A percentile compares a stretch with the other conserved stretches of the same genome.
phyloP scores from a whole-genome alignment of 2,329 filamentous ascomycete species.

The Exserohilum rostratum region DNA sequence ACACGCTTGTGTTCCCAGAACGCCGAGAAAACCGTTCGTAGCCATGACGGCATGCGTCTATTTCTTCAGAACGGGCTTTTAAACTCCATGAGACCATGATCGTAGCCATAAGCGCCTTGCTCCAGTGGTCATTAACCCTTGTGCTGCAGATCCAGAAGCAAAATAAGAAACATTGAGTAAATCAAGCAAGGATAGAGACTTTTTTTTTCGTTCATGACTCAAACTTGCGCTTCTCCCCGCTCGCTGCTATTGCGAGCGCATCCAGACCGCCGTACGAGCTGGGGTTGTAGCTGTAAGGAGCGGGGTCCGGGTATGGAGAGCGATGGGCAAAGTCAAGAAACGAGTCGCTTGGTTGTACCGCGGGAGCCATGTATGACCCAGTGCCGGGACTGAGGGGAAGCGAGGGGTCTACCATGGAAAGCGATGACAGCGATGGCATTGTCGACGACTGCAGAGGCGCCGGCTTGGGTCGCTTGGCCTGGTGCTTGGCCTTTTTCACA shows the following conservation, averaged over 20 bases:
- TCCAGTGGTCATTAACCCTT: background rate
- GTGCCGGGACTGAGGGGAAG: conserved; percentile 38
- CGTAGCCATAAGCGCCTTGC: conserved; percentile 21
- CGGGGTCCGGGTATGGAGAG: conserved; percentile 42
- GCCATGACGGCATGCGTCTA: conserved; percentile 51
- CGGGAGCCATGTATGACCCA: conserved; percentile 35
- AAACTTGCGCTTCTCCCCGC: conserved; percentile 47
- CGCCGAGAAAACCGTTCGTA: conserved; percentile 35
- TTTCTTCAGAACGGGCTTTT: conserved; percentile 36
- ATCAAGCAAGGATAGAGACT: conserved; percentile 6
- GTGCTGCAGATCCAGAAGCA: background rate
- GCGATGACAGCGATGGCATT: conserved; percentile 23
- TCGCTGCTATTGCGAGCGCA: conserved; percentile 46
- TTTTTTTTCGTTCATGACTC: too few relatives aligned
- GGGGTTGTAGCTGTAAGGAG: conserved; percentile 31
- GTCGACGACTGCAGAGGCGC: conserved; percentile 39
- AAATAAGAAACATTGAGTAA: conserved; percentile 2
- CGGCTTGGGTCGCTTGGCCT: conserved; percentile 42
- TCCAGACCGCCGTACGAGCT: conserved; percentile 45
- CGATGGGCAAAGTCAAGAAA: conserved; percentile 32
- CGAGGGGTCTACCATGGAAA: conserved; percentile 38
- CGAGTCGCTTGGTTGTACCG: conserved; percentile 34
- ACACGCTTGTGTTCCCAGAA: conserved; percentile 12
- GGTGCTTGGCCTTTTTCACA: conserved; percentile 47
- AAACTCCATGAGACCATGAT: conserved; percentile 20